Base-by-base conservation (phyloP, 1,284 basidiomycete genomes). In the Apiotrichum veenhuisii region DNA sequence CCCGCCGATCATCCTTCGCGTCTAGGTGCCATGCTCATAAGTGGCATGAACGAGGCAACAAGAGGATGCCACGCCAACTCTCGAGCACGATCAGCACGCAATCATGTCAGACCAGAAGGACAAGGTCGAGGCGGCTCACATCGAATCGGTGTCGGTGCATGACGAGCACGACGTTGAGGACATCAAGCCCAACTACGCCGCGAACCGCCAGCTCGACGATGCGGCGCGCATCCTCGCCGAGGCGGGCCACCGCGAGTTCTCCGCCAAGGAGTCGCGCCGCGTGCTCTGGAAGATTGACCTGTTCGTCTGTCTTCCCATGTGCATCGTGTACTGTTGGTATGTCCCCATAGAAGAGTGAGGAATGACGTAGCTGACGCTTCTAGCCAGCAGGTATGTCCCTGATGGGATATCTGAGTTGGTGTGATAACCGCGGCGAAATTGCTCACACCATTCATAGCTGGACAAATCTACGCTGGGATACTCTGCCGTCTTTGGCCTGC, bases 401-500 rank as follows among this genome's bases (percentile, higher is more conserved):
- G n/a, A n/a, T n/a, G n/a, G n/a, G n/a, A 62, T 73, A n/a, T 67
- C 65, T 7, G 72, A 68, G 54, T 30, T 30, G 5, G 30, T 5
- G 7, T 12, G 30, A 30, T 30, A 30, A 7, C 3, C 22, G 14
- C 1, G 22, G n/a, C n/a, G n/a, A n/a, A n/a, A n/a, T n/a, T n/a
- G n/a, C n/a, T n/a, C 20, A 15, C 2, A 14, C 26, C 15, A 38
- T n/a, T 18, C 20, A 5, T 58, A 71, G 63, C 58, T 75, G 22
- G 75, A 77, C 67, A 77, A 77, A 54, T 67, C 68, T 1, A 64
- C 68, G 17, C 64, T 75, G 12, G 69, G 68, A 5, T 75, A 71
- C 57, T 68, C 75, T 22, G 73, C 75, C 33, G 70, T 76, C n/a
- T 76, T 77, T 57, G 48, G 53, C 43, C 52, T 58, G 8, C 50